phyloP scores from a whole-genome alignment of 2,329 filamentous ascomycete genomes.

The Coleophoma cylindrospora region DNA sequence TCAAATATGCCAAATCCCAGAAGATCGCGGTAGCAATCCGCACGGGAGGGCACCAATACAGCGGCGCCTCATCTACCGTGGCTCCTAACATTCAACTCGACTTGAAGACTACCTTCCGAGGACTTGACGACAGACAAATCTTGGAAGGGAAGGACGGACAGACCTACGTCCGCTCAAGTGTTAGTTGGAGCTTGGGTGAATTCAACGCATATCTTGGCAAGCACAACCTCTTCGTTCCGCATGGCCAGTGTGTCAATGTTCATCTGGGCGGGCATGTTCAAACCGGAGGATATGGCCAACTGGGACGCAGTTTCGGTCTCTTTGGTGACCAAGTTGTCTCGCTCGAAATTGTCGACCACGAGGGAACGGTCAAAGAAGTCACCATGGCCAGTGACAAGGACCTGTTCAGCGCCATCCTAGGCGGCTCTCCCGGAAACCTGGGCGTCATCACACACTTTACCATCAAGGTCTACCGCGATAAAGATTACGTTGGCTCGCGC shows the following conservation, averaged over 20 bases:
- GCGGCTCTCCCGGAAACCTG: conserved; percentile 28
- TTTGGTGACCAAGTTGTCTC: conserved; percentile 25
- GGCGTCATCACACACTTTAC: conserved; percentile 28
- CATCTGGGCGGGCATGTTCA: conserved; percentile 42
- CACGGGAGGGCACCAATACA: conserved; percentile 45
- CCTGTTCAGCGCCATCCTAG: conserved; percentile 26
- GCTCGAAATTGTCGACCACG: conserved; percentile 24
- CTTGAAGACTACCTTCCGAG: conserved; percentile 33
- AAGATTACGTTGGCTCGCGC: conserved; percentile 33
- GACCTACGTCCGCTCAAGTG: conserved; percentile 31
- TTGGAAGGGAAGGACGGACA: conserved; percentile 28
- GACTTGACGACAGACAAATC: conserved; percentile 24
- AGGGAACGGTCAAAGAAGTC: conserved; percentile 20
- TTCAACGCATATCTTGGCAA: conserved; percentile 36
- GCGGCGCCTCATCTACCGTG: conserved; percentile 40
- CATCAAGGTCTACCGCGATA: conserved; percentile 32
- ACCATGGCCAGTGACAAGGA: conserved; percentile 21
- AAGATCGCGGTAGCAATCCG: conserved; percentile 38
- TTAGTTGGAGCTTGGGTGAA: conserved; percentile 36
- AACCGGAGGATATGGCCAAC: conserved; percentile 42
- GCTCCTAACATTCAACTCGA: conserved; percentile 41
- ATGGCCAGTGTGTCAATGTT: conserved; percentile 40
- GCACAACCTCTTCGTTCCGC: conserved; percentile 37
- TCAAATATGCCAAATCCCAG: conserved; percentile 35
- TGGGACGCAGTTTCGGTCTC: conserved; percentile 37